Conservation (phyloP, 192 early-diverging fungal species). For the Spizellomyces sp. region DNA sequence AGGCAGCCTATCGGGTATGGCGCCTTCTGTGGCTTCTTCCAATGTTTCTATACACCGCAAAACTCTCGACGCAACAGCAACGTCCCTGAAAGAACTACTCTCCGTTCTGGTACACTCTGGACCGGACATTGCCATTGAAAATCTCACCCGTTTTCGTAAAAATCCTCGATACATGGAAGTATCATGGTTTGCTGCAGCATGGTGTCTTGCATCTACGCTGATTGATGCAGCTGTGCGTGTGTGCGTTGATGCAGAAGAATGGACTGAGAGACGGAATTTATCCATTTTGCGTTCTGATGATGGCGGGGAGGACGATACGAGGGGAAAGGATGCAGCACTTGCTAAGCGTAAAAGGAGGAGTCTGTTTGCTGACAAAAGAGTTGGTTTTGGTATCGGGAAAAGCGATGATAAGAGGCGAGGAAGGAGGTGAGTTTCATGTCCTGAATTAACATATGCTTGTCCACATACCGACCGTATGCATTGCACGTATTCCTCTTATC, state of each 20-base stretch:
- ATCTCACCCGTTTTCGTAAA: constrained; percentile 47
- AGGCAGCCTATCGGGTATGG: not conserved
- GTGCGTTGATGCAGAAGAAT: constrained; percentile 44
- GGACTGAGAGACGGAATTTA: constrained; percentile 39
- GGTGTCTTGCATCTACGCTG: constrained; percentile 30
- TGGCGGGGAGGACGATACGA: not conserved
- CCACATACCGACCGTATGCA: no score
- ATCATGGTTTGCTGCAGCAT: constrained; percentile 26
- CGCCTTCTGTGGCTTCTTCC: not conserved
- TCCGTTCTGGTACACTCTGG: constrained; percentile 27
- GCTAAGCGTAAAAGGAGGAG: constrained; percentile 23
- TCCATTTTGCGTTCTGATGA: constrained; percentile 33
- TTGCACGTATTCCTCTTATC: no score
- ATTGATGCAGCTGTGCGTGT: constrained; percentile 34
- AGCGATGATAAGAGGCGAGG: constrained; percentile 12
- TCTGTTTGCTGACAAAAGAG: constrained; percentile 19
- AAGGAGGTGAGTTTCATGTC: not conserved
- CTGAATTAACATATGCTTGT: not conserved
- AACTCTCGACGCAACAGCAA: constrained; percentile 9
- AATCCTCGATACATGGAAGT: constrained; percentile 56
- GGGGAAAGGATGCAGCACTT: constrained; percentile 3
- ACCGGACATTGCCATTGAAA: constrained; percentile 37
- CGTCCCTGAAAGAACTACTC: constrained; percentile 42
- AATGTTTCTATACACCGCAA: constrained; percentile 9
- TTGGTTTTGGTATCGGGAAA: not conserved